These are phyloP conservation scores for Gynochthodes officinalis DNA, from an alignment of 257 asterid genomes.

Conservation along the genomic window DNA sequence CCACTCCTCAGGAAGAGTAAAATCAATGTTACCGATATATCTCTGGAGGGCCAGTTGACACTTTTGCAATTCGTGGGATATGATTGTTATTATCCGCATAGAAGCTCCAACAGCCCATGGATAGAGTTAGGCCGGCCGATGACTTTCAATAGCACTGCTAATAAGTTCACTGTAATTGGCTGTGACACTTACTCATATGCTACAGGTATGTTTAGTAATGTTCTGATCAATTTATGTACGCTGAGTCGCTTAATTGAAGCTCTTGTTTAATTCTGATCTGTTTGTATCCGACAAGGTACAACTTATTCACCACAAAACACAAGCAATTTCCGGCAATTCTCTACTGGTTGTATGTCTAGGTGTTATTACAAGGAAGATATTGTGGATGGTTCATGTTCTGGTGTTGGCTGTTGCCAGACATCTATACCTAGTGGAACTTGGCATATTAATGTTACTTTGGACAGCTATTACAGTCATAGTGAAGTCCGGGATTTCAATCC, in stretches of 20 bases:
- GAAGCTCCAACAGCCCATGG: neutral
- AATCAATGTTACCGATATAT: conserved; percentile 14
- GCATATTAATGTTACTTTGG: neutral
- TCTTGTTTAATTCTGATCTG: neutral
- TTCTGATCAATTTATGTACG: no score
- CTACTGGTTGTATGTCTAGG: conserved; percentile 33
- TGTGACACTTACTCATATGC: conserved; percentile 25
- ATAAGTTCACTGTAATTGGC: conserved; percentile 31
- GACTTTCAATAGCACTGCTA: conserved; percentile 17
- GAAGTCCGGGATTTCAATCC: neutral
- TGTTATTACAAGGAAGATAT: conserved; percentile 10
- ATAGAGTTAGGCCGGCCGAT: neutral
- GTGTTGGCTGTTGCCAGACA: conserved; percentile 7
- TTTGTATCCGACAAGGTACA: neutral
- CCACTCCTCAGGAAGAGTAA: neutral
- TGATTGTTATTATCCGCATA: conserved; percentile 12
- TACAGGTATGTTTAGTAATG: no score
- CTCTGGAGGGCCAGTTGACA: conserved; percentile 15
- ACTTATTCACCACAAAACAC: no score
- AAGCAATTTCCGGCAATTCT: neutral
- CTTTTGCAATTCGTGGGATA: conserved; percentile 2
- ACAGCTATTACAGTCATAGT: neutral
- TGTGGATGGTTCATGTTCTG: conserved; percentile 13
- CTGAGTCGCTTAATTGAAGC: no score
- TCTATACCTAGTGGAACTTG: neutral